Percentiles rank a stretch among this genome's conserved stretches.
phyloP scores from a whole-genome alignment of 495 filamentous ascomycete species.

The Lasiosphaeria ovina region DNA sequence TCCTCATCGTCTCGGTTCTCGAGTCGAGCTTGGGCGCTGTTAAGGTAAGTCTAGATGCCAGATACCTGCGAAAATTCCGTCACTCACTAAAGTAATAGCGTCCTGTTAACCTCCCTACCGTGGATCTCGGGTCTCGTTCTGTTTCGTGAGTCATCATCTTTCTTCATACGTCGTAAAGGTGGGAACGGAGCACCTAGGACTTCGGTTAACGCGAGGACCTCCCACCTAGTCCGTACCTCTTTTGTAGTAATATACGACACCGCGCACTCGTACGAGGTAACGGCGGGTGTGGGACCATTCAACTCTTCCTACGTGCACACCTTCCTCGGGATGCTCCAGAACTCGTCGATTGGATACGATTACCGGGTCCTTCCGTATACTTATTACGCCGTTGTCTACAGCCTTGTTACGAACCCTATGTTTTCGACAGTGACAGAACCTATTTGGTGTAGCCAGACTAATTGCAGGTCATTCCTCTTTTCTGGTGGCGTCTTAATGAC shows the following conservation, averaged over 20 bases:
- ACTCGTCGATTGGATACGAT: neutral
- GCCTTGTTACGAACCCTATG: slow-evolving; percentile 14
- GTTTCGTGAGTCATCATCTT: neutral
- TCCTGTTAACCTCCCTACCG: neutral
- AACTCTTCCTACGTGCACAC: slow-evolving; percentile 16
- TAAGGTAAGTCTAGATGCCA: neutral
- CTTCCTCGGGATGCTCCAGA: slow-evolving; percentile 6
- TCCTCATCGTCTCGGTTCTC: too few relatives aligned
- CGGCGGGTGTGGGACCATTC: slow-evolving; percentile 20
- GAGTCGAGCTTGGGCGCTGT: too few relatives aligned
- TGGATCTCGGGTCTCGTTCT: neutral
- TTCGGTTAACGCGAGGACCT: neutral
- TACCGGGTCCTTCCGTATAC: slow-evolving; percentile 13
- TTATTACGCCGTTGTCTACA: slow-evolving; percentile 4
- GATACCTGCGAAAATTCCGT: neutral
- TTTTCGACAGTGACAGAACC: slow-evolving; percentile 11
- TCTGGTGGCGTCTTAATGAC: slow-evolving; percentile 9
- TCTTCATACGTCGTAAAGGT: neutral
- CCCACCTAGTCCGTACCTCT: slow-evolving; percentile 8
- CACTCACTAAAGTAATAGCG: neutral
- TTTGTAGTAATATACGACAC: slow-evolving; percentile 15
- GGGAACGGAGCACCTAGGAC: neutral
- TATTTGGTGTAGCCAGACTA: neutral
- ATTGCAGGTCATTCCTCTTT: slow-evolving; percentile 14
- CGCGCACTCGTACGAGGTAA: slow-evolving; percentile 15